Percentiles rank a stretch among this genome's conserved stretches.
These are phyloP conservation scores for Geotrichum restrictum DNA, from an alignment of 1,139 yeast genomes.

Conservation along the genomic window DNA sequence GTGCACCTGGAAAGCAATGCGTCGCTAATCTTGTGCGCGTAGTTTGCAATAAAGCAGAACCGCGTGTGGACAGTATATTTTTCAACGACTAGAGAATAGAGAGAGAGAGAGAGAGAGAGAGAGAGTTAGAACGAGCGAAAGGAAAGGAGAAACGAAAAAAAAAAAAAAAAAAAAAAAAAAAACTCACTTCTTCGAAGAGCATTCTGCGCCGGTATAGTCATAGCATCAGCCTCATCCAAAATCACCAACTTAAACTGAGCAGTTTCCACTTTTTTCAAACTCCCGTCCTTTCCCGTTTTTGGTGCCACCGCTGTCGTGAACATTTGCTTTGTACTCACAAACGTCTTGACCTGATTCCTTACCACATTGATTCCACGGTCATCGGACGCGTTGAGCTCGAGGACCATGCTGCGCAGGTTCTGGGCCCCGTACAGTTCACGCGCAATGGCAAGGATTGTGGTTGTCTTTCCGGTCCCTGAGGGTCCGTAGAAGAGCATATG, in stretches of 20 bases:
- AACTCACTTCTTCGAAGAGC: slow-evolving; percentile 70
- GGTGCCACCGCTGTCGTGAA: slow-evolving; percentile 41
- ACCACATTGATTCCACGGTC: slow-evolving; percentile 87
- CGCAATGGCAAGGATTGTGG: slow-evolving; percentile 88
- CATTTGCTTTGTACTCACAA: slow-evolving; percentile 88
- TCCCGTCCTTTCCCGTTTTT: background rate
- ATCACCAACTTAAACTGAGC: slow-evolving; percentile 74
- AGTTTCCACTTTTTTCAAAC: background rate
- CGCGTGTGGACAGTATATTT: slow-evolving; percentile 92
- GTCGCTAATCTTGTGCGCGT: slow-evolving; percentile 91
- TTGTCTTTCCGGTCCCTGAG: slow-evolving; percentile 97
- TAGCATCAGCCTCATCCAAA: slow-evolving; percentile 96
- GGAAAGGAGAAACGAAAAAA: background rate
- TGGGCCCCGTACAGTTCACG: slow-evolving; percentile 77
- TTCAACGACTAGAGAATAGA: slow-evolving; percentile 54
- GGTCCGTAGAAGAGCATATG: slow-evolving; percentile 93
- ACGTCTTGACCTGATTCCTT: slow-evolving; percentile 75
- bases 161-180: slow-evolving; percentile 1
- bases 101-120: background rate
- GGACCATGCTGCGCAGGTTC: slow-evolving; percentile 78
- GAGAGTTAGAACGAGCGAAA: background rate
- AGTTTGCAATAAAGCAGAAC: slow-evolving; percentile 93
- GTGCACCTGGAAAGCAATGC: slow-evolving; percentile 94
- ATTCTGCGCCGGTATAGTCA: slow-evolving; percentile 96
- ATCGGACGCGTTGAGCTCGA: slow-evolving; percentile 84